phyloP scores from a whole-genome alignment of 148 eudicot genomes.

The Diospyros lotus region DNA sequence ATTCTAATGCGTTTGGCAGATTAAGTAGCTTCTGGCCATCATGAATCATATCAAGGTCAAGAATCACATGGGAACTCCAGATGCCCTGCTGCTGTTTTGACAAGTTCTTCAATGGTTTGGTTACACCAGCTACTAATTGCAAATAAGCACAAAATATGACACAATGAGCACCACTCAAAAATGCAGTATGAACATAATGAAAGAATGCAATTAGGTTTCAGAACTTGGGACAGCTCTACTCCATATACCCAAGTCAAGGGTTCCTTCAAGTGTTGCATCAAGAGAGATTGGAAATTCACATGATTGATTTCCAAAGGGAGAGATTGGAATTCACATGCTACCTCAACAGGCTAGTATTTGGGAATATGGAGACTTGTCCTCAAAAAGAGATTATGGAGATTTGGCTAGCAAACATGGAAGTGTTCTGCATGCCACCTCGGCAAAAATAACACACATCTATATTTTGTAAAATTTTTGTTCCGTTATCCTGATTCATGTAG shows the following conservation, averaged over 20 bases:
- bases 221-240: neutral
- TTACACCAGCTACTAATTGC: constrained; percentile 83
- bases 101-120: constrained; percentile 51
- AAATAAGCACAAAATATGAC: neutral
- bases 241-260: neutral
- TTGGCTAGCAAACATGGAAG: no score
- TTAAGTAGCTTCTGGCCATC: constrained; percentile 72
- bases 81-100: constrained; percentile 46
- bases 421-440: no score
- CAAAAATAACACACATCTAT: no score
- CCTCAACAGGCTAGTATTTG: no score
- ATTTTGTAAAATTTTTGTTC: neutral
- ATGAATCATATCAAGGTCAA: constrained; percentile 68
- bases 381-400: no score
- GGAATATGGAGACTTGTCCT: no score
- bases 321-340: no score
- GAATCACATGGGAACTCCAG: constrained; percentile 32
- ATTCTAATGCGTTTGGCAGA: constrained; percentile 31
- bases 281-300: no score
- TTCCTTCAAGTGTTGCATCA: neutral
- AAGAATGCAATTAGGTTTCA: neutral
- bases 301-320: no score
- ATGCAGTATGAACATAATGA: neutral
- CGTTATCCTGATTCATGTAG: neutral
- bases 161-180: neutral